Conservation (phyloP, 2,329 filamentous ascomycete species). For the Gnomoniopsis smithogilvyi region DNA sequence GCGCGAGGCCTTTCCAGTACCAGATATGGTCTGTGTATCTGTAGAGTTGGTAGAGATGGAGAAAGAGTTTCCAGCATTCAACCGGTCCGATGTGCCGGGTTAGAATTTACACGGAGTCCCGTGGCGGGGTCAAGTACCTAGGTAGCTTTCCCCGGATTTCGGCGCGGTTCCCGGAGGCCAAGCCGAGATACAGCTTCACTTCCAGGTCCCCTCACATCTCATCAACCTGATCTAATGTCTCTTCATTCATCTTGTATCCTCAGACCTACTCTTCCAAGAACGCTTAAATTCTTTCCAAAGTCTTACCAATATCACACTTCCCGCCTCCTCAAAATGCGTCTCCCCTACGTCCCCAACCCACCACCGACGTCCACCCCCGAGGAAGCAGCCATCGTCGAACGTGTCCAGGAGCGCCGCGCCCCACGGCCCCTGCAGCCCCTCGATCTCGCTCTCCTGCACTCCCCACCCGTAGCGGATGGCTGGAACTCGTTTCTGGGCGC, state of each 20-base stretch:
- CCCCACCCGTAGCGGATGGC: slow-evolving; percentile 70
- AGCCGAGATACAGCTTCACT: background rate
- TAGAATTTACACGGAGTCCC: slow-evolving; percentile 11
- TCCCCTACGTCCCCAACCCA: slow-evolving; percentile 61
- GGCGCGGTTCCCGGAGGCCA: background rate
- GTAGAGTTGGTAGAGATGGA: no score
- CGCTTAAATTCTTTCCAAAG: background rate
- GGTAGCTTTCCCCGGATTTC: slow-evolving; percentile 5
- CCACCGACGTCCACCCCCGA: slow-evolving; percentile 40
- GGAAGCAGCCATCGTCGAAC: slow-evolving; percentile 56
- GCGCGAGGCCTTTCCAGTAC: no score
- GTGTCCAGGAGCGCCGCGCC: slow-evolving; percentile 61
- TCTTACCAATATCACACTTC: slow-evolving; percentile 7
- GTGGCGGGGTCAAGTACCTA: background rate
- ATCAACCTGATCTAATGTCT: background rate
- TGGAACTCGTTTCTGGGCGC: slow-evolving; percentile 70
- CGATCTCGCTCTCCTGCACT: slow-evolving; percentile 74
- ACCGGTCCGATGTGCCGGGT: slow-evolving; percentile 4
- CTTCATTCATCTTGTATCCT: background rate
- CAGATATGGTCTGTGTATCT: no score
- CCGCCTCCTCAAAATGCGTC: slow-evolving; percentile 50
- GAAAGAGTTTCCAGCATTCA: no score
- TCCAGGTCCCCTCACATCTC: background rate
- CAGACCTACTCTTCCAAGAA: background rate
- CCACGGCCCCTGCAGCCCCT: slow-evolving; percentile 70